Conservation (phyloP, 2,329 filamentous ascomycete species). For the Fusarium hostae region DNA sequence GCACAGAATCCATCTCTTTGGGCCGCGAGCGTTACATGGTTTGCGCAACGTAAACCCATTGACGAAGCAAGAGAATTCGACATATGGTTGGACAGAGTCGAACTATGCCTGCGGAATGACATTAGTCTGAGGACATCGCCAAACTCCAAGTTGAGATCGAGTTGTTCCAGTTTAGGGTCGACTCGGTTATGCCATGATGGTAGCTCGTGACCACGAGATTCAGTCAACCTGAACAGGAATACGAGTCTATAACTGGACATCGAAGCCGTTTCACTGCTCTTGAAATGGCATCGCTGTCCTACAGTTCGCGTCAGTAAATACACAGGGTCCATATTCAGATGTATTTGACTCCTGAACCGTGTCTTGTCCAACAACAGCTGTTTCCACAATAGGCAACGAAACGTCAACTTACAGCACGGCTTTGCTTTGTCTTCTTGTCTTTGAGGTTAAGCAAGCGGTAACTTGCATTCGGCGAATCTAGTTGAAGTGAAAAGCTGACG, state of each 20-base stretch:
- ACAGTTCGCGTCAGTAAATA: constrained; percentile 10
- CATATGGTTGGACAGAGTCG: neutral
- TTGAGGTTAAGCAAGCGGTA: neutral
- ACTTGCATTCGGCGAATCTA: constrained; percentile 10
- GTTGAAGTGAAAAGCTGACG: constrained; percentile 20
- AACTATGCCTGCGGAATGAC: neutral
- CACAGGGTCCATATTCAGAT: constrained; percentile 12
- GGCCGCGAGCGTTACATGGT: neutral
- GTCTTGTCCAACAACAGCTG: constrained; percentile 5
- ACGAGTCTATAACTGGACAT: constrained; percentile 4
- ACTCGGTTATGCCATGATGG: neutral
- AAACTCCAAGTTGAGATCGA: constrained; percentile 7
- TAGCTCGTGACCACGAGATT: constrained; percentile 10
- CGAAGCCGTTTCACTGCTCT: constrained; percentile 10
- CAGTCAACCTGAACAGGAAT: neutral
- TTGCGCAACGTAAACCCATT: neutral
- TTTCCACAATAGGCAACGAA: constrained; percentile 14
- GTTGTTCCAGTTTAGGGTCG: constrained; percentile 1
- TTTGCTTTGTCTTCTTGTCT: neutral
- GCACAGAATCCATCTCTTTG: neutral
- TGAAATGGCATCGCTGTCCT: constrained; percentile 11
- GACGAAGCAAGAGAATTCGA: neutral
- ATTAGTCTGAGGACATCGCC: neutral
- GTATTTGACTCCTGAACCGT: neutral
- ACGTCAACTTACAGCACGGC: neutral